Base-by-base conservation (phyloP, 2,329 filamentous ascomycete genomes). In the Juglanconis sp. region DNA sequence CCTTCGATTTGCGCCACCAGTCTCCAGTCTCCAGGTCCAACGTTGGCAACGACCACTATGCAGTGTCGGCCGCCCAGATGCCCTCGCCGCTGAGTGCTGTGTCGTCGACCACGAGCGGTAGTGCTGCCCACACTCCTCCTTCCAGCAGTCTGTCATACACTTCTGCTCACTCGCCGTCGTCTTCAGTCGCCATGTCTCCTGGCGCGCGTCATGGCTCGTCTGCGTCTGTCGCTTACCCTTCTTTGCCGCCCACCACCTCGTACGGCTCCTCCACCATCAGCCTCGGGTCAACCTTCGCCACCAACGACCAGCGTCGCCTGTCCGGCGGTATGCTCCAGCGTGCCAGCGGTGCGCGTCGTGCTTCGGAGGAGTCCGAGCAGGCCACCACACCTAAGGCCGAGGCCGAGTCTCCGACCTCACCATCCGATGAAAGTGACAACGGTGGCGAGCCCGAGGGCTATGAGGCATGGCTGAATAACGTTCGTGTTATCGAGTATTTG, bases 111-210 rank as follows among this genome's bases (percentile, higher is more conserved):
- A 75, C 62, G 31, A 56, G 75, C 46, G 88, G 90, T 63, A 93
- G 90, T 13, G 89, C 90, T 9, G 89, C 89, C 9, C 81, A 92
- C 64, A 93, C 90, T 3, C 90, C 90, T 7, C 87, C 89, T 0
- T 90, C 88, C 10, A 91, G 87, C 72, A 83, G 86, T 58, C 81
- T 91, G 70, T 92, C 90, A 0, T 92, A 92, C 76, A 87, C 86
- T 44, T 91, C 90, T 10, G 87, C 87, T 52, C 89, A 92, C 71
- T 93, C 90, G 6, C 90, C 90, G 2, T 83, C 80, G 34, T 91
- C 88, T n/a, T 85, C 84, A 51, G 83, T 87, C 61, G 87, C 82
- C 70, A 81, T 92, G 71, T 90, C 88, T 54, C 88, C 88, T 1
- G 80, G 83, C 49, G 84, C 83, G 11, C 83, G 87, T 57, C 84